Percentiles rank a stretch among this genome's conserved stretches.
Evolutionary conservation across 495 filamentous ascomycete species (phyloP).

Genomic region (Penicillium daleae): DNA sequence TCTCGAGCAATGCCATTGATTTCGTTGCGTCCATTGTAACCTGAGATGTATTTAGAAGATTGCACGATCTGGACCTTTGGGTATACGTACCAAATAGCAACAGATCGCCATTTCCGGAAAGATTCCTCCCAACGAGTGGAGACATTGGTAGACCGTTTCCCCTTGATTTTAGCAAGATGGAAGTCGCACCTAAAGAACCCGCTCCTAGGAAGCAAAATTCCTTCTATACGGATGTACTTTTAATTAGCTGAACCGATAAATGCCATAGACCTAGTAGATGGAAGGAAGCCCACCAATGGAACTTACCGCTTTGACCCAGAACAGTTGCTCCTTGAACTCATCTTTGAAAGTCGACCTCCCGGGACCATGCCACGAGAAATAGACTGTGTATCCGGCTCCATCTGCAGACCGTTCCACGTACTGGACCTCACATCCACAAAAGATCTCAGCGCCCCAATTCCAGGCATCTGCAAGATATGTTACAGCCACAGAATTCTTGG

Average conservation of each 20-base stretch:
- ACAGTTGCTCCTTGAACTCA: constrained; percentile 61
- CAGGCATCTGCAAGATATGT: constrained; percentile 73
- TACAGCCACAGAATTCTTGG: constrained; percentile 65
- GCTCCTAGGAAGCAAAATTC: neutral
- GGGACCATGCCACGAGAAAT: constrained; percentile 67
- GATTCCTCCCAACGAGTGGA: neutral
- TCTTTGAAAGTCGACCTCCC: constrained; percentile 61
- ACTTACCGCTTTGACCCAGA: constrained; percentile 70
- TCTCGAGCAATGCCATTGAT: neutral
- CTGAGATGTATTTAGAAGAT: neutral
- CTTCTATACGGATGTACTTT: neutral
- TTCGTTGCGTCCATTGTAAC: neutral
- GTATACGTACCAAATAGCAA: neutral
- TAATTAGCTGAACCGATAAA: neutral
- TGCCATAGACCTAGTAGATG: neutral
- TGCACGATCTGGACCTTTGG: neutral
- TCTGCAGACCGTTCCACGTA: constrained; percentile 60
- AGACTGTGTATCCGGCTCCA: constrained; percentile 60
- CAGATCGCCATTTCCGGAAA: neutral
- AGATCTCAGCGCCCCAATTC: constrained; percentile 77
- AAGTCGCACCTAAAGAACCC: neutral
- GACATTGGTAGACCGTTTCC: neutral
- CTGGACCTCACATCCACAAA: constrained; percentile 71
- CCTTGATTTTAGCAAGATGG: neutral
- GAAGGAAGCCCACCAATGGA: neutral